Conservation (phyloP, 2,329 filamentous ascomycete genomes). For the Colletotrichum trifolii region DNA sequence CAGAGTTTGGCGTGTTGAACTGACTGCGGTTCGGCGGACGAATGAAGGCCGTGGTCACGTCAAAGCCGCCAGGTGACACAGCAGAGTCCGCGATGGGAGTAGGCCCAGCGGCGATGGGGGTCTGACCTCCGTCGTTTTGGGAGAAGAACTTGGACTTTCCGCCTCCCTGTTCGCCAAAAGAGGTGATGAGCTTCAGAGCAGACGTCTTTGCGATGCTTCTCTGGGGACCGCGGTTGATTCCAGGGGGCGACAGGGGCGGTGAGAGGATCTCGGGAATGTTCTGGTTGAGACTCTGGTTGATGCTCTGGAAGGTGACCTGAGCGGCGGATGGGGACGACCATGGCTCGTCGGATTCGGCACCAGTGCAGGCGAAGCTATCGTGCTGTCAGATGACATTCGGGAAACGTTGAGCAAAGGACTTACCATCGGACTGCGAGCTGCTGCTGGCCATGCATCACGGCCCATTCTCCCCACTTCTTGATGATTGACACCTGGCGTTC, state of each 20-base stretch:
- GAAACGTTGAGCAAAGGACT: conserved; percentile 37
- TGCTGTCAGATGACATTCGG: neutral
- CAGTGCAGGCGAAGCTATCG: conserved; percentile 84
- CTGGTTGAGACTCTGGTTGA: conserved; percentile 62
- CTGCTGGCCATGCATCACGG: conserved; percentile 86
- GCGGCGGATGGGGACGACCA: conserved; percentile 87
- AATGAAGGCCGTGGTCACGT: conserved; percentile 74
- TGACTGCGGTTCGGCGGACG: conserved; percentile 75
- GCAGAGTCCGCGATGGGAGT: conserved; percentile 90
- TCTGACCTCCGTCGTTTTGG: conserved; percentile 67
- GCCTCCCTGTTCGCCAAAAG: conserved; percentile 73
- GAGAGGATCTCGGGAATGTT: conserved; percentile 72
- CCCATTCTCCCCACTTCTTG: conserved; percentile 94
- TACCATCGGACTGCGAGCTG: conserved; percentile 88
- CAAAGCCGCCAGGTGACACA: conserved; percentile 75
- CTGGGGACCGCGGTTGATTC: conserved; percentile 67
- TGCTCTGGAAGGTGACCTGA: conserved; percentile 66
- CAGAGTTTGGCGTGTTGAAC: conserved; percentile 76
- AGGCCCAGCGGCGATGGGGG: conserved; percentile 83
- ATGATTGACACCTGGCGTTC: conserved; percentile 88
- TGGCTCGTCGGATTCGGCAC: conserved; percentile 83
- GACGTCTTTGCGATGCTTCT: conserved; percentile 80
- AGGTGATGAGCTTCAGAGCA: conserved; percentile 90
- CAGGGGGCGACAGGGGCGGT: conserved; percentile 79
- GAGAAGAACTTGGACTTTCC: conserved; percentile 73